Evolutionary conservation across 768 basidiomycete species (phyloP).

Genomic region (Agrocybe praecox): DNA sequence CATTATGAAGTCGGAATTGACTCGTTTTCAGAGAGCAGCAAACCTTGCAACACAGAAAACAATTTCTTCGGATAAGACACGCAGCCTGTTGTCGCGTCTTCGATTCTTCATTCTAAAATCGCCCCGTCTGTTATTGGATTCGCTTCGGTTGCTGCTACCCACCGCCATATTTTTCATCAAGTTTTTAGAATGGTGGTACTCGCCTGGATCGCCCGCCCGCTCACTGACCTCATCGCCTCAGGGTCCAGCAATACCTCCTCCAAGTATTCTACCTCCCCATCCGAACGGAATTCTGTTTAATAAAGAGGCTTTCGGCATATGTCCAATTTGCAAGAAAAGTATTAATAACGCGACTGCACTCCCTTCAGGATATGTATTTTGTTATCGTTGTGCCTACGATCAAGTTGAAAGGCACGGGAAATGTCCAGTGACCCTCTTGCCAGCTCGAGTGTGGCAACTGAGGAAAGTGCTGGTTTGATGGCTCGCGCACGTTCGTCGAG

Average conservation of each 20-base stretch:
- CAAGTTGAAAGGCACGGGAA: constrained; percentile 74
- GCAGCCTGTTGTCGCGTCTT: constrained; percentile 43
- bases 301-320: constrained; percentile 70
- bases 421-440: constrained; percentile 88
- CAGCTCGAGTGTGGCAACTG: constrained; percentile 77
- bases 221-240: constrained; percentile 63
- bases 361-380: constrained; percentile 94
- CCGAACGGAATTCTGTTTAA: constrained; percentile 71
- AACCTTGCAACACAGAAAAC: constrained; percentile 33
- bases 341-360: constrained; percentile 88
- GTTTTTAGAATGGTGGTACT: constrained; percentile 99
- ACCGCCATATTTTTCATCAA: constrained; percentile 94
- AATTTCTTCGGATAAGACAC: constrained; percentile 26
- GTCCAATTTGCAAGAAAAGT: constrained; percentile 74
- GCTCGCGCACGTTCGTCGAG: constrained; percentile 52
- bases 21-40: constrained; percentile 40
- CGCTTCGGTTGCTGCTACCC: constrained; percentile 77
- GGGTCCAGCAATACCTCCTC: constrained; percentile 77
- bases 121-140: constrained; percentile 73
- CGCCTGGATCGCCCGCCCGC: constrained; percentile 84
- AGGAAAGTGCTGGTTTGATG: constrained; percentile 74
- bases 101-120: constrained; percentile 50
- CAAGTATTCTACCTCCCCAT: constrained; percentile 73
- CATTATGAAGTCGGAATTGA: neutral
- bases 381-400: constrained; percentile 89